Conservation (phyloP, 1,139 yeast species). For the Candida sojae region DNA sequence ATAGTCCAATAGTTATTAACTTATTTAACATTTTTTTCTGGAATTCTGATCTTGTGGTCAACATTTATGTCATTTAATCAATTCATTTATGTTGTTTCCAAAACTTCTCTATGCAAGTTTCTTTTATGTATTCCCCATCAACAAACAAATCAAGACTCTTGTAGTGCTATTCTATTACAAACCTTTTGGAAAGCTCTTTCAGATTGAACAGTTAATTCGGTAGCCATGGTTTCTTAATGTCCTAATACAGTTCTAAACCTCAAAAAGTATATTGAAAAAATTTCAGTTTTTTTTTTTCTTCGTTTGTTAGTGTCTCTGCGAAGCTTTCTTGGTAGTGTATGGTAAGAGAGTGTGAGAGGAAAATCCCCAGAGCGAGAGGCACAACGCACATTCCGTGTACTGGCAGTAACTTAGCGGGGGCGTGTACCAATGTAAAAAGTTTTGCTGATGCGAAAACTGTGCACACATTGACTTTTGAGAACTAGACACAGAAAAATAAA, state of each 20-base stretch:
- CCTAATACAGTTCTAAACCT: constrained; percentile 6
- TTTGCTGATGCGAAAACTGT: too few relatives aligned
- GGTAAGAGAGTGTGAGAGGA: neutral
- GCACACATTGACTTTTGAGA: neutral
- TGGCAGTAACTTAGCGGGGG: too few relatives aligned
- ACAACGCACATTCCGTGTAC: too few relatives aligned
- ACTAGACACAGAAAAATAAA: neutral
- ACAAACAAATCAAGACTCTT: neutral
- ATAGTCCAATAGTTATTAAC: neutral
- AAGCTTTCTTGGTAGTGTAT: constrained; percentile 1
- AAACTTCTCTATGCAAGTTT: neutral
- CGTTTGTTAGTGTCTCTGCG: constrained; percentile 2
- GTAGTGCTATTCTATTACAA: constrained; percentile 36
- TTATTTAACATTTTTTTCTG: too few relatives aligned
- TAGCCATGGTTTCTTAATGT: constrained; percentile 71
- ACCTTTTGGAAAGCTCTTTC: constrained; percentile 99
- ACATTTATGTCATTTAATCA: neutral
- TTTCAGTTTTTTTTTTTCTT: constrained; percentile 10
- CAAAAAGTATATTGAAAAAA: constrained; percentile 11
- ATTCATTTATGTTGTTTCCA: neutral
- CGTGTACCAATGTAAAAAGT: too few relatives aligned
- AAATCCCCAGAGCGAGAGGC: too few relatives aligned
- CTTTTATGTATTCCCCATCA: neutral
- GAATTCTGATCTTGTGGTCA: too few relatives aligned
- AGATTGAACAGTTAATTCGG: constrained; percentile 99